phyloP scores from a whole-genome alignment of 2,329 filamentous ascomycete species.

The Ophiobolus disseminans region DNA sequence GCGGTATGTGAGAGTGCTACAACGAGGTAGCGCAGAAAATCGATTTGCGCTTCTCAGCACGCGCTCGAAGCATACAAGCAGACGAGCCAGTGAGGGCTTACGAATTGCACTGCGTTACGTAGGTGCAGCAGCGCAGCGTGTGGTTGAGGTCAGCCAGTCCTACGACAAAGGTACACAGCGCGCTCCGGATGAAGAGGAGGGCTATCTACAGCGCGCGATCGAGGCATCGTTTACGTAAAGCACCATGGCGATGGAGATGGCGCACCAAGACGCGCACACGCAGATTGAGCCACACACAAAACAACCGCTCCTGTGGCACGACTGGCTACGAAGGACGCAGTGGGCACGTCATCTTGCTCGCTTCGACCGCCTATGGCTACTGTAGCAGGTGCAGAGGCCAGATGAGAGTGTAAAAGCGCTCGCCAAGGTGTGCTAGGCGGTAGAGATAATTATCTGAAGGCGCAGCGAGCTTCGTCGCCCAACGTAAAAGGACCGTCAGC shows the following conservation, averaged over 20 bases:
- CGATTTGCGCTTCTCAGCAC: too few species aligned
- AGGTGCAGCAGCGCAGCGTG: too few species aligned
- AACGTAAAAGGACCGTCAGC: constrained; percentile 5
- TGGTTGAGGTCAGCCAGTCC: background rate
- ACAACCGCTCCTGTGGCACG: background rate
- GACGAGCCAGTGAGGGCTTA: too few species aligned
- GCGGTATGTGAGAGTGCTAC: too few species aligned
- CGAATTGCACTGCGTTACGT: too few species aligned
- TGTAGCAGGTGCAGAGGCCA: constrained; percentile 3
- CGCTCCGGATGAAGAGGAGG: background rate
- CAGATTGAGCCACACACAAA: constrained; percentile 4
- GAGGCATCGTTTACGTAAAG: background rate
- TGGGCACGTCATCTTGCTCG: constrained; percentile 12
- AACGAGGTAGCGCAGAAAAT: too few species aligned
- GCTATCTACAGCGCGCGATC: background rate
- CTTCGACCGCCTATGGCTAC: constrained; percentile 9
- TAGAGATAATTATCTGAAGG: constrained; percentile 8
- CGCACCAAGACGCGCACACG: background rate
- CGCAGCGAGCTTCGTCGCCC: constrained; percentile 4
- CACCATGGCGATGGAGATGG: background rate
- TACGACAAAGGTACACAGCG: background rate
- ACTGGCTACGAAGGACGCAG: constrained; percentile 2
- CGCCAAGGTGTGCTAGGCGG: constrained; percentile 5
- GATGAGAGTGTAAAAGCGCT: constrained; percentile 1
- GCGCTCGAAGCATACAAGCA: too few species aligned